These are phyloP conservation scores for Theileria orientalis DNA, from an alignment of 169 alveolate species.

Conservation along the genomic window DNA sequence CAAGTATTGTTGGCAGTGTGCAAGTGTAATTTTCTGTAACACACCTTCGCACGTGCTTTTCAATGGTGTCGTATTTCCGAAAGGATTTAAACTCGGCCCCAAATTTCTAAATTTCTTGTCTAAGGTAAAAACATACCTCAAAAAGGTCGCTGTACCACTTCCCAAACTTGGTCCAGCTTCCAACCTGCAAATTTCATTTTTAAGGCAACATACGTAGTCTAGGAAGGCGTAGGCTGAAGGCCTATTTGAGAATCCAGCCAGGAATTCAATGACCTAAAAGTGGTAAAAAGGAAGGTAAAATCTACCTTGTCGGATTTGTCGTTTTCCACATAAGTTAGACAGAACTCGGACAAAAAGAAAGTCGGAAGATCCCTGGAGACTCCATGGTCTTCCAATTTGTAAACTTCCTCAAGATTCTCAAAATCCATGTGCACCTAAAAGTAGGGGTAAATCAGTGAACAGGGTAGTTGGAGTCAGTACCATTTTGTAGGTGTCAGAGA, in stretches of 20 bases:
- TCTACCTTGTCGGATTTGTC: not conserved
- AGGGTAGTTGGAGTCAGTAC: conserved; percentile 9
- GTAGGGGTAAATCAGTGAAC: not conserved
- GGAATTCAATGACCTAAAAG: not conserved
- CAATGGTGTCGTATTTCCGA: not conserved
- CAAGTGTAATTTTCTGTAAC: no score
- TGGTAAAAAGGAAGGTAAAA: not conserved
- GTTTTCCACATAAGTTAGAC: not conserved
- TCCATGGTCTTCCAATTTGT: not conserved
- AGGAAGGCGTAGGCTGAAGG: not conserved
- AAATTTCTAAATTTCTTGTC: not conserved
- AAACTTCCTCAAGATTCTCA: not conserved
- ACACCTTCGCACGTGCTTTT: not conserved
- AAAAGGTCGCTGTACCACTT: not conserved
- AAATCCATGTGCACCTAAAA: conserved; percentile 7
- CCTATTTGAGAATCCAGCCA: not conserved
- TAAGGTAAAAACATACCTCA: no score
- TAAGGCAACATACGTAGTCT: not conserved
- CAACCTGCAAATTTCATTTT: not conserved
- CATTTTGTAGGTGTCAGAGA: conserved; percentile 36
- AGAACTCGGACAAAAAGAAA: not conserved
- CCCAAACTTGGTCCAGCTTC: not conserved
- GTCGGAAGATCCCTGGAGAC: not conserved
- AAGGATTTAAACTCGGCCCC: not conserved
- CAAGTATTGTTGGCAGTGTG: no score